Evolutionary conservation across 208 protist species (phyloP).

Genomic region (Herpetomonas tarakana): DNA sequence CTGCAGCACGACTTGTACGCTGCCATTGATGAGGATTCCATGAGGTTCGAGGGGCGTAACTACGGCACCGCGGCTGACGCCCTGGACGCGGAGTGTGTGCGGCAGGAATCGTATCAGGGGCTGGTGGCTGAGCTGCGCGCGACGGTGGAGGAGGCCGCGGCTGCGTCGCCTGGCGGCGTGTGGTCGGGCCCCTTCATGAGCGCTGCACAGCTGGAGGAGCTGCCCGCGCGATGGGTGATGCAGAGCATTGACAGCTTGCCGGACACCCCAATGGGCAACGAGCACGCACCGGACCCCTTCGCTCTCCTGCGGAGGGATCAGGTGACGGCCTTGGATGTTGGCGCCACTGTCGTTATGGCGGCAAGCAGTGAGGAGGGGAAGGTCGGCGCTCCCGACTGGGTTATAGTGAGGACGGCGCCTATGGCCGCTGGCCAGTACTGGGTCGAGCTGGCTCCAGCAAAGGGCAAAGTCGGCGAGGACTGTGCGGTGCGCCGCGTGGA

Average conservation of each 20-base stretch:
- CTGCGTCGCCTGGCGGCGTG: too few relatives aligned
- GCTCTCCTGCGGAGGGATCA: constrained; percentile 6
- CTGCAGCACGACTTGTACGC: too few relatives aligned
- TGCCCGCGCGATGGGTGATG: constrained; percentile 68
- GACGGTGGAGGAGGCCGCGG: too few relatives aligned
- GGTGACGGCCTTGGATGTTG: constrained; percentile 49
- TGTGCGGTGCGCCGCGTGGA: constrained; percentile 23
- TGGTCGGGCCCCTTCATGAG: too few relatives aligned
- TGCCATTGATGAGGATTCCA: too few relatives aligned
- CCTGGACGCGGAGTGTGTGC: too few relatives aligned
- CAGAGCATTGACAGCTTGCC: constrained; percentile 42
- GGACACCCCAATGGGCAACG: not conserved
- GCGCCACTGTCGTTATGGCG: constrained; percentile 14
- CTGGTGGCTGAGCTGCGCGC: too few relatives aligned
- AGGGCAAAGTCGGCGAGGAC: not conserved
- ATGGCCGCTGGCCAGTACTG: constrained; percentile 32
- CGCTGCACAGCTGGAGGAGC: constrained; percentile 25
- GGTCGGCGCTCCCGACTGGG: constrained; percentile 3
- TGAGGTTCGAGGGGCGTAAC: too few relatives aligned
- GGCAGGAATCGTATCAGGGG: too few relatives aligned
- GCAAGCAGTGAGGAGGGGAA: not conserved
- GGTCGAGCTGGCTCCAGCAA: constrained; percentile 29
- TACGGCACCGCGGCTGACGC: too few relatives aligned
- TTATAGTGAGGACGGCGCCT: constrained; percentile 12
- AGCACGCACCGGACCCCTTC: not conserved